A percentile compares a stretch with the other conserved stretches of the same genome.
Evolutionary conservation across 352 stramenopile species (phyloP).

Genomic region (Pythium guiyangense): DNA sequence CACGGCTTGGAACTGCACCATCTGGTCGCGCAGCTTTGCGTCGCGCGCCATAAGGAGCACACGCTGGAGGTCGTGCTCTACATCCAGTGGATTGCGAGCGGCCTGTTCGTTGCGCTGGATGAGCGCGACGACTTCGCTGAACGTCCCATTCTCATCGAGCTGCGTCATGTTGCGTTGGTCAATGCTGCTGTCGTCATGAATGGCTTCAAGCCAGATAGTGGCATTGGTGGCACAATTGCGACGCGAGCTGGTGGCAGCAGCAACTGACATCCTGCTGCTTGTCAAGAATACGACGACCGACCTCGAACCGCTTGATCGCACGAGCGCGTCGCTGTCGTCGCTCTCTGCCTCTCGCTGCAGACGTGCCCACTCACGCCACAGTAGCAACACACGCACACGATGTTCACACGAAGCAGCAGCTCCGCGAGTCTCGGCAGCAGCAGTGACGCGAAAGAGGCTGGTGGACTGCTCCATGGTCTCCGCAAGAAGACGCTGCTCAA

Average conservation of each 20-base stretch:
- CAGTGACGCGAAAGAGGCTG: conserved; percentile 1
- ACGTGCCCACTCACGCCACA: too few species aligned
- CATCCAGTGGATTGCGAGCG: conserved; percentile 30
- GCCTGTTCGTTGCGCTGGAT: conserved; percentile 44
- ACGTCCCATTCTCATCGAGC: conserved; percentile 13
- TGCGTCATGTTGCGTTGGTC: not conserved
- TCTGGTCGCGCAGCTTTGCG: conserved; percentile 34
- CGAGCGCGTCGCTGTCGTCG: too few species aligned
- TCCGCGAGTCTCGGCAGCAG: not conserved
- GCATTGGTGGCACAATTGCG: too few species aligned
- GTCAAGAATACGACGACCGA: too few species aligned
- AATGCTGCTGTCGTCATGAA: too few species aligned
- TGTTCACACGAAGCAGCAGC: not conserved
- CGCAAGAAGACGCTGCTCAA: conserved; percentile 59
- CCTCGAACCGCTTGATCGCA: too few species aligned
- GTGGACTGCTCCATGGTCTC: conserved; percentile 53
- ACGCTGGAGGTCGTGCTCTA: conserved; percentile 43
- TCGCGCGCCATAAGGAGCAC: conserved; percentile 55
- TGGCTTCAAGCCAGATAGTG: too few species aligned
- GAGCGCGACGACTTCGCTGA: conserved; percentile 54
- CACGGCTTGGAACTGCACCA: conserved; percentile 59
- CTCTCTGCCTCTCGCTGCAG: too few species aligned
- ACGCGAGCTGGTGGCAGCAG: too few species aligned
- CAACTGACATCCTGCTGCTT: too few species aligned
- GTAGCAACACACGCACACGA: not conserved